Conservation (phyloP, 106 monocot species). For the Allium cepa region DNA sequence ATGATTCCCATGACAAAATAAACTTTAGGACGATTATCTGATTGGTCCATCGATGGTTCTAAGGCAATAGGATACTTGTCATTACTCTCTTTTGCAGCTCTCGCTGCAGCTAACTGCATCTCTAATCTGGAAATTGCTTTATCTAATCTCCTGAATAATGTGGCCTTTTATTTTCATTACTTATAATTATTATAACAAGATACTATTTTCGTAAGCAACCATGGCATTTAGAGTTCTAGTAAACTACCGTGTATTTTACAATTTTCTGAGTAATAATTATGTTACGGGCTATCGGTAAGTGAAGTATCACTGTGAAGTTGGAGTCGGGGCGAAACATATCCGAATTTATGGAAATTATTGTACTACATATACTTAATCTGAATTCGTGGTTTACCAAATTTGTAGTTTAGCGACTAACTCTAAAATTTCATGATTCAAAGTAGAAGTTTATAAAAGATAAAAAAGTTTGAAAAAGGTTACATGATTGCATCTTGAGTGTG, state of each 20-base stretch:
- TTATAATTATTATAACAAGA: too few species aligned
- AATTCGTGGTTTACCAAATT: neutral
- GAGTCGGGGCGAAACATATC: too few species aligned
- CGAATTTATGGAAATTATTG: too few species aligned
- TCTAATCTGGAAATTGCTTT: slow-evolving; percentile 80
- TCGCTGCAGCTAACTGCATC: slow-evolving; percentile 73
- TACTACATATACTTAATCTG: too few species aligned
- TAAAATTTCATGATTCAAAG: neutral
- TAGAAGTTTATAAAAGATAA: neutral
- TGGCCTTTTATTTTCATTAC: too few species aligned
- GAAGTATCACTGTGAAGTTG: too few species aligned
- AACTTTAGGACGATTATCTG: slow-evolving; percentile 27
- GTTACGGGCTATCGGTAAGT: too few species aligned
- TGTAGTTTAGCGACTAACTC: neutral
- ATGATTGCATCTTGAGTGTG: slow-evolving; percentile 50
- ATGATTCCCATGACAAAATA: slow-evolving; percentile 87
- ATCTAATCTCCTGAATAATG: slow-evolving; percentile 48
- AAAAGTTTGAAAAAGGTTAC: slow-evolving; percentile 25
- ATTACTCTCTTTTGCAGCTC: slow-evolving; percentile 50
- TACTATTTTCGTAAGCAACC: too few species aligned
- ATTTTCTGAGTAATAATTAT: too few species aligned
- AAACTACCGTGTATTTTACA: too few species aligned
- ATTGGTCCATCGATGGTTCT: slow-evolving; percentile 13
- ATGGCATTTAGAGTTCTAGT: too few species aligned
- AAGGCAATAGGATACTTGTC: slow-evolving; percentile 46